Conservation (phyloP, 1,284 basidiomycete genomes). For the Schizophyllum amplum region DNA sequence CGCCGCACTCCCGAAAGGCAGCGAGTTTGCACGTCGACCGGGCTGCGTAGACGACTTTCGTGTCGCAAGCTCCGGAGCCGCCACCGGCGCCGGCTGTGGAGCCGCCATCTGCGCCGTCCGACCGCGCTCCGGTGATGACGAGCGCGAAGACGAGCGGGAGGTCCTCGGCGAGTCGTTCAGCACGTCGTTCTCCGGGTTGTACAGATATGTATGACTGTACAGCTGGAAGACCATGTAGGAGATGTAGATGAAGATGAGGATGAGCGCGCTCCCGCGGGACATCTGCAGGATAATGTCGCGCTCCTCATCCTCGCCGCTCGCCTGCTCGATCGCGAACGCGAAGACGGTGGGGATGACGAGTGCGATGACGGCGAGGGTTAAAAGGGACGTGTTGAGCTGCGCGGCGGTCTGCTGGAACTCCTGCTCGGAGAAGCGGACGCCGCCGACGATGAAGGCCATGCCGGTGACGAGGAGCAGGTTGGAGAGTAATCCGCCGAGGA, state of each 20-base stretch:
- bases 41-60: neutral
- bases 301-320: neutral
- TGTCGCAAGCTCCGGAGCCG: neutral
- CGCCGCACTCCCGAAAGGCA: neutral
- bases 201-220: slow-evolving; percentile 72
- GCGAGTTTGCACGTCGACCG: neutral
- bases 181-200: slow-evolving; percentile 29
- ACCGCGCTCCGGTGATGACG: neutral
- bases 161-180: slow-evolving; percentile 9
- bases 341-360: slow-evolving; percentile 72
- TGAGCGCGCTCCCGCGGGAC: slow-evolving; percentile 52
- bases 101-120: too few species aligned
- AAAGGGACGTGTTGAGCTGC: slow-evolving; percentile 73
- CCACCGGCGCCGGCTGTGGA: neutral
- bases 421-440: slow-evolving; percentile 59
- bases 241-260: slow-evolving; percentile 71
- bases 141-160: neutral
- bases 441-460: slow-evolving; percentile 72
- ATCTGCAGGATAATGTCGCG: slow-evolving; percentile 6
- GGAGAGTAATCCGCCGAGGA: slow-evolving; percentile 28
- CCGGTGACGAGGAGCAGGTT: slow-evolving; percentile 63
- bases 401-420: slow-evolving; percentile 46
- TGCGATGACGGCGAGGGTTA: slow-evolving; percentile 75
- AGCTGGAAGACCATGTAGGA: slow-evolving; percentile 81
- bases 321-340: slow-evolving; percentile 16